Conservation (phyloP, 169 alveolate genomes). For the Eimeria sp. region DNA sequence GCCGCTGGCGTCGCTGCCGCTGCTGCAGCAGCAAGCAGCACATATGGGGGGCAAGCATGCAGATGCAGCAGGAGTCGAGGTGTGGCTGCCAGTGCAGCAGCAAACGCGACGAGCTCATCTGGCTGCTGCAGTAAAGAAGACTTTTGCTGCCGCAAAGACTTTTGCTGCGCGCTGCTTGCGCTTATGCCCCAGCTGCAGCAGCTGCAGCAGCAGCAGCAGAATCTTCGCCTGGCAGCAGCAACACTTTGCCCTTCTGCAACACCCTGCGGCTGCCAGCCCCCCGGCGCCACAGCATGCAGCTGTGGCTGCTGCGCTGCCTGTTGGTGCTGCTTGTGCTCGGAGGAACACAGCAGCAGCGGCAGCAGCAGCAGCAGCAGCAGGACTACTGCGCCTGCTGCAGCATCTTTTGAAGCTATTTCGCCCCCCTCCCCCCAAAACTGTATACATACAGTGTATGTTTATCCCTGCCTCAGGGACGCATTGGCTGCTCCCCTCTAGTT, state of each 20-base stretch:
- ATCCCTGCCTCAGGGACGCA: constrained; percentile 49
- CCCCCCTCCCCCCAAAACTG: constrained; percentile 56
- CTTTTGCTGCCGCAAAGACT: constrained; percentile 20
- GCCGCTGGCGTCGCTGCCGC: constrained; percentile 44
- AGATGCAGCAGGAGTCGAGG: constrained; percentile 55
- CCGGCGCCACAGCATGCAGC: background rate
- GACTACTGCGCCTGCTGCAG: constrained; percentile 36
- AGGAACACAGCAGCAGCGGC: constrained; percentile 3
- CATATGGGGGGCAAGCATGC: background rate
- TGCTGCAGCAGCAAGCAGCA: constrained; percentile 77
- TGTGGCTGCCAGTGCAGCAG: constrained; percentile 77
- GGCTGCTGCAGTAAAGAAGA: constrained; percentile 18
- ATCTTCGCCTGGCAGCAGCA: constrained; percentile 8
- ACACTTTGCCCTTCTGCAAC: constrained; percentile 28
- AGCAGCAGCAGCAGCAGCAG: constrained; percentile 57
- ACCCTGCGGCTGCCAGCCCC: constrained; percentile 34
- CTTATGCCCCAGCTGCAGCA: constrained; percentile 25
- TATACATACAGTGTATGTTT: constrained; percentile 47
- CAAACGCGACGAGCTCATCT: constrained; percentile 37
- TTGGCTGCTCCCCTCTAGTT: constrained; percentile 67
- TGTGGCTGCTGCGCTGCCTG: background rate
- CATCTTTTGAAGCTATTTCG: constrained; percentile 15
- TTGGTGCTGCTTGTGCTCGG: background rate
- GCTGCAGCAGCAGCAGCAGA: constrained; percentile 46
- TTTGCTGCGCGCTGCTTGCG: background rate